Percentiles rank a stretch among this genome's conserved stretches.
These are phyloP conservation scores for Phoenix dactylifera DNA, from an alignment of 176 grass and related monocot genomes.

Conservation along the genomic window DNA sequence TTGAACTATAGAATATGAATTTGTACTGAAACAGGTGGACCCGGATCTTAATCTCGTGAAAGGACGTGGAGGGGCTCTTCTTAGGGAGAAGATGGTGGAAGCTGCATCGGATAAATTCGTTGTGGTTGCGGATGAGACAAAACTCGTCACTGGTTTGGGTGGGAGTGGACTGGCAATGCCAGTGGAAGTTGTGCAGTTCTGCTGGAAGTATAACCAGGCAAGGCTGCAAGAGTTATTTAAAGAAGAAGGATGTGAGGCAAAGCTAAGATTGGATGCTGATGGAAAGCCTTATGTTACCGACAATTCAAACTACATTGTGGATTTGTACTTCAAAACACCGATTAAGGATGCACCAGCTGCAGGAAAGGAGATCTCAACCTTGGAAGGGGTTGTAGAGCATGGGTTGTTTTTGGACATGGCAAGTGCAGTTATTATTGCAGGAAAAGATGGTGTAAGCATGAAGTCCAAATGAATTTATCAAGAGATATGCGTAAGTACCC, in stretches of 20 bases:
- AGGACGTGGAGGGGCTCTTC: slow-evolving; percentile 86
- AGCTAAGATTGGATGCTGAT: slow-evolving; percentile 52
- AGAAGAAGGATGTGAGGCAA: slow-evolving; percentile 15
- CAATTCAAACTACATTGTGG: slow-evolving; percentile 41
- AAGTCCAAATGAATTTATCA: slow-evolving; percentile 55
- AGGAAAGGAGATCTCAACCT: slow-evolving; percentile 57
- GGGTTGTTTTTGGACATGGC: slow-evolving; percentile 95
- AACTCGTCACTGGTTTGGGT: slow-evolving; percentile 78
- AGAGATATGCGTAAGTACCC: background rate
- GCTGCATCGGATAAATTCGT: slow-evolving; percentile 82
- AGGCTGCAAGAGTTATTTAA: slow-evolving; percentile 77
- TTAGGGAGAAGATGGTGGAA: slow-evolving; percentile 98
- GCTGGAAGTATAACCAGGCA: slow-evolving; percentile 84
- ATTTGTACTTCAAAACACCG: slow-evolving; percentile 89
- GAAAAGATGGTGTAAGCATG: slow-evolving; percentile 68
- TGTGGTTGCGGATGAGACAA: slow-evolving; percentile 79
- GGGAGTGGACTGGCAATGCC: slow-evolving; percentile 95
- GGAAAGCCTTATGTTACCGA: slow-evolving; percentile 84
- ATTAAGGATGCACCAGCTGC: slow-evolving; percentile 73
- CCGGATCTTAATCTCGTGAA: slow-evolving; percentile 97
- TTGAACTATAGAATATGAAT: background rate
- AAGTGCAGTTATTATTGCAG: slow-evolving; percentile 82
- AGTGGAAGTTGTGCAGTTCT: slow-evolving; percentile 96
- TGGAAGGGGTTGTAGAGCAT: slow-evolving; percentile 94
- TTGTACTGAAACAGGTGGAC: slow-evolving; percentile 49